Evolutionary conservation across 805 yeast species (phyloP), one percentile per base, ranked within the genome.

Genomic region (Candida methanosorbosa): DNA sequence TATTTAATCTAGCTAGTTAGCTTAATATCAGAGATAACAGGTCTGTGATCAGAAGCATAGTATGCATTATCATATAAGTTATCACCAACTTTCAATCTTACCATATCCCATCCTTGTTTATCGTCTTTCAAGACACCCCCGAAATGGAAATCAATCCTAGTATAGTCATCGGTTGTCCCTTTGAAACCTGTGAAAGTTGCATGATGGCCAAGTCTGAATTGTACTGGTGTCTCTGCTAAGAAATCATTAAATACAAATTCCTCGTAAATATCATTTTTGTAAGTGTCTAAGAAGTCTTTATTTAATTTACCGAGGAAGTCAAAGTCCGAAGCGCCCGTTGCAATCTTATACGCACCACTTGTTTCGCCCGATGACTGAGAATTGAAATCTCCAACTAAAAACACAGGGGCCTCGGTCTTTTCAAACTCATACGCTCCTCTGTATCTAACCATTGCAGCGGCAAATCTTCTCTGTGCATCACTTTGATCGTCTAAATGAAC

Each of bases 341-440:
- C 45, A 8, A 54, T 43, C 5, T 45, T 29, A 40, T 63, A 55
- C 19, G 59, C 66, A 19, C 49, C 52, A 35, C 53, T 57, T 0
- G 63, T 61, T 9, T 51, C 59, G 14, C 66, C 70, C n/a, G 51
- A 42, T 1, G 69, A 64, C 34, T 62, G 57, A 25, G 77, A 65
- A 45, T 77, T 77, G 55, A 77, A 70, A 47, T 75, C 81, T 3
- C 81, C 81, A 13, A 64, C 54, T n/a, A 75, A 54, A 33, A 72
- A 55, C 2, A 66, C 61, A 2, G 67, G 63, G 16, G 56, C 58
- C 24, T 23, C n/a, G 3, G 5, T 7, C 9, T 46, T 48, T 18
- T 47, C 50, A 1, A 49, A 45, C 34, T 63, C 68, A 43, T 62
- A 65, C 18, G 65, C 60, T 18, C 57, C 66, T 9, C 62, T 28